phyloP scores from a whole-genome alignment of 192 early-diverging fungal species.

The Gaertneriomyces semiglobifer region DNA sequence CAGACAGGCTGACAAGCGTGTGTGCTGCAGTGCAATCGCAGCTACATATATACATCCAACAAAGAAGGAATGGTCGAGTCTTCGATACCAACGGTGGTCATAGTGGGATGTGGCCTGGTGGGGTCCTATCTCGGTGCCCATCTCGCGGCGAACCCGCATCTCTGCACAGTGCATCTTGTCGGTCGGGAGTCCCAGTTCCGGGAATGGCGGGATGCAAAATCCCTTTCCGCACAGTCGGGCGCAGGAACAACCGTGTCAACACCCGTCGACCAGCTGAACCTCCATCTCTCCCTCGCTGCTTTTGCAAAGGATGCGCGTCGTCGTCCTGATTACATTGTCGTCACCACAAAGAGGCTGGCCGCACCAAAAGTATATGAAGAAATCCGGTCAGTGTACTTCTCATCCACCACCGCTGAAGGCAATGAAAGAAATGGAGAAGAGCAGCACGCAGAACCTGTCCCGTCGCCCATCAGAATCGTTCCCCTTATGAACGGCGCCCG shows the following conservation, averaged over 20 bases:
- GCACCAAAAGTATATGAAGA: background rate
- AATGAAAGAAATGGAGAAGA: conserved; percentile 24
- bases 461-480: no score
- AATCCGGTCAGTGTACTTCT: no score
- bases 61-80: no score
- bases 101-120: conserved; percentile 40
- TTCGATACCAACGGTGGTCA: conserved; percentile 16
- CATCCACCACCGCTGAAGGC: no score
- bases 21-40: no score
- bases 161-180: conserved; percentile 20
- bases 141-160: conserved; percentile 24
- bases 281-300: background rate
- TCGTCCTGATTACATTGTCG: conserved; percentile 18
- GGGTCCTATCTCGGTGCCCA: conserved; percentile 38
- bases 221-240: conserved; percentile 8
- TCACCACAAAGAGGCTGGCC: conserved; percentile 29
- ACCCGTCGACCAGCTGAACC: conserved; percentile 7
- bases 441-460: conserved; percentile 11
- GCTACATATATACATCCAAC: no score
- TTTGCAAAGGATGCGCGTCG: background rate
- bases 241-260: background rate
- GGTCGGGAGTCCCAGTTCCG: conserved; percentile 9
- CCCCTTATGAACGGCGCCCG: conserved; percentile 16
- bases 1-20: no score
- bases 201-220: background rate